Base-by-base conservation (phyloP, 2,329 filamentous ascomycete species). In the Bertia moriformis region DNA sequence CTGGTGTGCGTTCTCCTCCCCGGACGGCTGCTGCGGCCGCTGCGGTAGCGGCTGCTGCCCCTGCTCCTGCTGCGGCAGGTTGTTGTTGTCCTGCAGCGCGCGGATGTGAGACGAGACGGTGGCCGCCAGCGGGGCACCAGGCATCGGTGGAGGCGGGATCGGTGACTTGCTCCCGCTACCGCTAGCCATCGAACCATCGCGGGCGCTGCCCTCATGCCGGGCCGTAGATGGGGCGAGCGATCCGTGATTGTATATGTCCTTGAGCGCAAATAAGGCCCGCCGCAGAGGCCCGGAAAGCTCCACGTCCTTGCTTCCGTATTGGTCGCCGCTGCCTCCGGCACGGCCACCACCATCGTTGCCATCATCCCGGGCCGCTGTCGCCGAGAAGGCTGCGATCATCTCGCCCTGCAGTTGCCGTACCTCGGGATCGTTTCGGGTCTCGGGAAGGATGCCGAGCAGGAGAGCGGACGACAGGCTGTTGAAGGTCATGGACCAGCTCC, bases 401-500 rank as follows among this genome's bases (percentile, higher is more conserved):
- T 79, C 72, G 2, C 74, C 74, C 44, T 79, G 75, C 2, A 80
- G 59, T 41, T 76, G 69, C 15, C 73, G 67, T 2, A 79, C 69
- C 48, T 78, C 74, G 0, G 70, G 70, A 42, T 79, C 73, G 2
- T 68, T 61, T 51, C 78, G 77, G 2, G 73, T 77, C 46, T 78
- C 73, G 38, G 69, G 71, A 1, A 78, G 51, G 38, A 80, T 76
- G 14, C 74, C 74, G 5, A 80, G 66, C 3, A 80, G 59, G 3
- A 80, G 63, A 1, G 75, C 75, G 0, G 75, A 80, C 5, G 74
- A 79, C 4, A 80, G 63, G 1, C 75, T 73, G 47, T 80, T 73
- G 42, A 79, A 79, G 1, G 75, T 80, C 43, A 79, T 79, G 0
- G 75, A 74, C 75, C 75, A 80, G 41, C 72, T 78, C 18, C 75